Base-by-base conservation (phyloP, 208 protist genomes). In the Leishmania arabica region DNA sequence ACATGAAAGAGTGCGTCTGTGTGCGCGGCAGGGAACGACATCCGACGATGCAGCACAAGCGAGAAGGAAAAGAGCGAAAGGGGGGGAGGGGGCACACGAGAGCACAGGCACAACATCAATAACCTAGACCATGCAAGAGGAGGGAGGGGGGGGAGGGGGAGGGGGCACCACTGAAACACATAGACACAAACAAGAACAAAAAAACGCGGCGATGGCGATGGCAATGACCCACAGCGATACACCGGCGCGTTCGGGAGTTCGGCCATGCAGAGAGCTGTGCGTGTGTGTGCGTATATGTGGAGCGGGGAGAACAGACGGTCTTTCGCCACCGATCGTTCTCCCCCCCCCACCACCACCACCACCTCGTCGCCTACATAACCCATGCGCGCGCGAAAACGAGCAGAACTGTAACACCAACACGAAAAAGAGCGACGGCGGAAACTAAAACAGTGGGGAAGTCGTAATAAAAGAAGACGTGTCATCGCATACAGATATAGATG, bases 41-140 rank as follows among this genome's bases (percentile, higher is more conserved):
- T 47, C 45, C 5, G n/a, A 31, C 13, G 72, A 37, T 42, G 6
- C 62, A 1, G 76, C n/a, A 69, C n/a, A 47, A 37, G 54, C 45
- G n/a, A n/a, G 74, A 53, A 75, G 31, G 72, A 84, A 66, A 34
- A 66, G 64, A 69, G 17, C 13, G 34, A 17, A 21, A n/a, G n/a
- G n/a, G n/a, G n/a, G 34, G 34, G 0, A 0, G 34, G 34, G 1
- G 9, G 34, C 64, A 69, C 64, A 42, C 8, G 31, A 37, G 27
- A 69, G 31, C 56, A 3, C 56, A 24, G 24, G 15, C 17, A 54
- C 51, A 0, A 54, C 51, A 21, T 5, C 51, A 54, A 19, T 21
- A 21, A 19, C 17, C 15, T 62, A 62, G 3, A 19, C 24, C 27
- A 11, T n/a, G 6, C 8, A 15, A 62, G 24, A 62, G 54, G 21